A percentile compares a stretch with the other conserved stretches of the same genome.
Evolutionary conservation across 352 stramenopile genomes (phyloP).

Genomic region (Pythium sp.): DNA sequence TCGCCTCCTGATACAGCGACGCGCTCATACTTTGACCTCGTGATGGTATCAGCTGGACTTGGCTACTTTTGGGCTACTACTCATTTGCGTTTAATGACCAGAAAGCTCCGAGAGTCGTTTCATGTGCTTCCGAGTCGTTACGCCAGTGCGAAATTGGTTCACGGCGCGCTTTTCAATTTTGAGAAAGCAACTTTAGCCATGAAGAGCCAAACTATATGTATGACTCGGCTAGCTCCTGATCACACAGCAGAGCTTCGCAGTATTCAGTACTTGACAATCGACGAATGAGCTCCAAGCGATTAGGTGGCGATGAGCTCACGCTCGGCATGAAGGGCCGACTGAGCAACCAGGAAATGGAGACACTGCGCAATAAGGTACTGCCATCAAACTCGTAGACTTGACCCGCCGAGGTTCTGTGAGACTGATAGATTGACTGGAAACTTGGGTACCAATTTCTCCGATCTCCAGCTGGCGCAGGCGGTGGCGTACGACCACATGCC

Average conservation of each 20-base stretch:
- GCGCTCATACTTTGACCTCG: conserved; percentile 4
- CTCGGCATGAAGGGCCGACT: conserved; percentile 48
- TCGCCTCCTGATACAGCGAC: background rate
- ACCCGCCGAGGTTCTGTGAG: background rate
- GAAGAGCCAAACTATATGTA: background rate
- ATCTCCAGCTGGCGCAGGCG: conserved; percentile 45
- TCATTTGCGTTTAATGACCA: too few relatives aligned
- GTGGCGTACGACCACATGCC: conserved; percentile 54
- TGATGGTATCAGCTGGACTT: background rate
- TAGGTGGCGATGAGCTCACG: conserved; percentile 14
- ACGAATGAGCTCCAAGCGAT: background rate
- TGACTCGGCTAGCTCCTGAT: too few relatives aligned
- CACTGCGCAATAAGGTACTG: conserved; percentile 43
- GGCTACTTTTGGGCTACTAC: too few relatives aligned
- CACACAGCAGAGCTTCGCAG: too few relatives aligned
- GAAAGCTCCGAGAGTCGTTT: background rate
- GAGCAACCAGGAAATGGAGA: conserved; percentile 71
- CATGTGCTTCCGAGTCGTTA: conserved; percentile 1
- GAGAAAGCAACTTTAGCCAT: background rate
- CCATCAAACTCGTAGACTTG: background rate
- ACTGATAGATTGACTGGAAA: background rate
- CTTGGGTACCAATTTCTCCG: background rate
- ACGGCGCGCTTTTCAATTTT: too few relatives aligned
- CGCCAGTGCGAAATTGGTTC: background rate
- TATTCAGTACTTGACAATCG: too few relatives aligned